Base-by-base conservation (phyloP, 1,139 yeast species). In the Taphrina sp. region DNA sequence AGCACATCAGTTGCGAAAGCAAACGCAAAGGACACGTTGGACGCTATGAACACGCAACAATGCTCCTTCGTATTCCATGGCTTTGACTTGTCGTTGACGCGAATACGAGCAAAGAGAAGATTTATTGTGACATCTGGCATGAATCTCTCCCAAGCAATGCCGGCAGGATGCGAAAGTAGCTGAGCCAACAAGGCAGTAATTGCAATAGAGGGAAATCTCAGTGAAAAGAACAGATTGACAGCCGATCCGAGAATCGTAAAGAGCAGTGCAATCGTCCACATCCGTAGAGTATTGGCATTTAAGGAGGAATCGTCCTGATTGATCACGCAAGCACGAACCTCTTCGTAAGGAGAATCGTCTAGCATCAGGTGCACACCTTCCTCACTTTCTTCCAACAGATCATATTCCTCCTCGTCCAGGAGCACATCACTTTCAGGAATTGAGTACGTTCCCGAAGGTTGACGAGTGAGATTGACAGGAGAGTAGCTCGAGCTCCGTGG, bases 271-370 rank as follows among this genome's bases (percentile, higher is more conserved):
- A 58, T 51, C 2, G 44, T 24, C 46, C 58, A 58, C 46, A 58
- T 58, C 8, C 60, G 41, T 22, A 56, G 46, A 3, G 87, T 82
- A 63, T 77, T 79, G 64, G 80, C 85, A 1, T 81, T 82, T 26
- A 79, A 63, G 1, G 71, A 59, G 1, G 75, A 72, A 65, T 81
- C 83, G 65, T 82, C 87, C 24, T 73, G 70, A 38, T 81, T 76
- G 1, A 85, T 84, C 37, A 82, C 85, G 3, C 85, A 76, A 3
- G 85, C 85, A 64, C 87, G 75, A 39, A 82, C 87, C 23, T 52
- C 56, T 14, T 42, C 56, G 35, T 42, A 42, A 4, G 56, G 56
- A 10, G 49, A 41, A 22, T 52, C 43, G n/a, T 49, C 54, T 12
- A 49, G 54, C 34, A 49, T 12, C 22, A 49, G 46, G 5, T 39